These are phyloP conservation scores for Metarhizium robertsii DNA, from an alignment of 2,329 filamentous ascomycete species.

Conservation along the genomic window DNA sequence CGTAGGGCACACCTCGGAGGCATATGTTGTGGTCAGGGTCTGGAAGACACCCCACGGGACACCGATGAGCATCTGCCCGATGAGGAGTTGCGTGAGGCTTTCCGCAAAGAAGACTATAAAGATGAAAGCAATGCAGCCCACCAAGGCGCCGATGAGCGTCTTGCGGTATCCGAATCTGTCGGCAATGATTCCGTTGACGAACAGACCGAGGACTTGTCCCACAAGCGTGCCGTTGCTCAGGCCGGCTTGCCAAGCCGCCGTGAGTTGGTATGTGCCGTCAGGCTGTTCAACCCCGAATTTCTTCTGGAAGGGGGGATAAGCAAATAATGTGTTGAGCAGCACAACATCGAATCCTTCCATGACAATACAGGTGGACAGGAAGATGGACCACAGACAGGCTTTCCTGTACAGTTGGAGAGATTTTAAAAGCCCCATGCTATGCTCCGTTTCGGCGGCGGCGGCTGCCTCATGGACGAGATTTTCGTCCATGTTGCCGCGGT, in stretches of 20 bases:
- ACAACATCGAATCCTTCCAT: conserved; percentile 33
- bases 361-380: conserved; percentile 27
- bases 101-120: conserved; percentile 39
- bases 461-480: conserved; percentile 11
- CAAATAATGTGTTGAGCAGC: conserved; percentile 31
- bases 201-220: conserved; percentile 41
- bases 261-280: conserved; percentile 34
- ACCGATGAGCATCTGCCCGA: conserved; percentile 36
- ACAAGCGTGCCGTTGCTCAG: conserved; percentile 37
- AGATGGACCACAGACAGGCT: conserved; percentile 27
- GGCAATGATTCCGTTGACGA: conserved; percentile 37
- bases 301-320: conserved; percentile 27
- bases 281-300: conserved; percentile 27
- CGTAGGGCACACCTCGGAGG: conserved; percentile 34
- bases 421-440: conserved; percentile 20
- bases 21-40: conserved; percentile 37
- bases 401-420: conserved; percentile 31
- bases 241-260: conserved; percentile 42
- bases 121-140: conserved; percentile 31
- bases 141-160: conserved; percentile 34
- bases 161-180: conserved; percentile 37
- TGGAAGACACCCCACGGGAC: conserved; percentile 39
- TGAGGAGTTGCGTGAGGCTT: conserved; percentile 29
- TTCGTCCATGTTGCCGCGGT: conserved; percentile 7
- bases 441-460: conserved; percentile 23